Percentiles rank a stretch among this genome's conserved stretches.
These are phyloP conservation scores for Akebia trifoliata DNA, from an alignment of 164 flowering plant species.

Conservation along the genomic window DNA sequence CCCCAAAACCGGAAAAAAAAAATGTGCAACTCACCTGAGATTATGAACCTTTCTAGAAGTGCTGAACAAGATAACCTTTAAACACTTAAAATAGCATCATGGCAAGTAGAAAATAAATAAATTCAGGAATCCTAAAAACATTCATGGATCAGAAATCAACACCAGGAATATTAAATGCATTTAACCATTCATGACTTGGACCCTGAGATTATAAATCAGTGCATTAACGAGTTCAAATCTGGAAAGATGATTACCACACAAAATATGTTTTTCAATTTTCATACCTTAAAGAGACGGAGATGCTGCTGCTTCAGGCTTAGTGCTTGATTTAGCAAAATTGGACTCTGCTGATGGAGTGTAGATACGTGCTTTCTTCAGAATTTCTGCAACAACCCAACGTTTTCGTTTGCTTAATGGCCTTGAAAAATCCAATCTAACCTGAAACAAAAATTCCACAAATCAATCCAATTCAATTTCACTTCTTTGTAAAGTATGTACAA, in stretches of 20 bases:
- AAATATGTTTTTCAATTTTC: too few species aligned
- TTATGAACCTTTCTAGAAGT: neutral
- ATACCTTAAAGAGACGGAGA: slow-evolving; percentile 22
- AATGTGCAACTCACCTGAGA: neutral
- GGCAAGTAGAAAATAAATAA: neutral
- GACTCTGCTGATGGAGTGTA: slow-evolving; percentile 38
- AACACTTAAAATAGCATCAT: neutral
- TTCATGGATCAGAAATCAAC: too few species aligned
- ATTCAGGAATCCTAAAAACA: neutral
- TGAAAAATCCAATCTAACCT: slow-evolving; percentile 77
- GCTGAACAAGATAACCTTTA: neutral
- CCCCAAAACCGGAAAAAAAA: too few species aligned
- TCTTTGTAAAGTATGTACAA: too few species aligned
- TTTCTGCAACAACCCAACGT: slow-evolving; percentile 85
- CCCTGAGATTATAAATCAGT: neutral
- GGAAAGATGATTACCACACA: neutral
- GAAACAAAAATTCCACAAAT: slow-evolving; percentile 16
- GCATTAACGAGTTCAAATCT: neutral
- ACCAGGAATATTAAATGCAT: neutral
- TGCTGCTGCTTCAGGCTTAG: slow-evolving; percentile 17
- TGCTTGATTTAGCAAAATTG: slow-evolving; percentile 10
- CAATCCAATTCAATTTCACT: neutral
- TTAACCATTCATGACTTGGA: neutral
- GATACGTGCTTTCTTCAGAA: slow-evolving; percentile 66
- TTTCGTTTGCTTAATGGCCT: slow-evolving; percentile 83